Evolutionary conservation across 306 rosid genomes (phyloP), one percentile per base, ranked within the genome.

Genomic region (Rosa rugosa): DNA sequence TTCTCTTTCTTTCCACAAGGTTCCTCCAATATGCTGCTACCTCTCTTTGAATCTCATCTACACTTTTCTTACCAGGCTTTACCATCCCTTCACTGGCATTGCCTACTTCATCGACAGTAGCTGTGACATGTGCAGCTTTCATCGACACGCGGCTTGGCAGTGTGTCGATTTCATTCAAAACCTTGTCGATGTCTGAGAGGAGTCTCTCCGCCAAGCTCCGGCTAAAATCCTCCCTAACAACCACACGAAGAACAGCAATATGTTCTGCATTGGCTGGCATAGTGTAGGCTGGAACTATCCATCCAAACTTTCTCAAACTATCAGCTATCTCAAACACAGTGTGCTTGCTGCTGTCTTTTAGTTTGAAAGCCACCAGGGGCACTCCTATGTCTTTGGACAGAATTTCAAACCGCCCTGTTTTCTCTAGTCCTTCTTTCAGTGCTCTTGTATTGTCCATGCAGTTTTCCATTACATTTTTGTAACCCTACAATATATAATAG

Each of bases 261-360:
- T 89, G 86, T 57, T 94, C 70, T 0, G 94, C 97, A 1, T 94
- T 74, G 0, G 95, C 75, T 0, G 99, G 97, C 97, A 94, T 92
- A 12, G 94, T 86, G 69, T 94, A 94, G 64, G 99, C 99, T 0
- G 99, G 99, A 80, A 94, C 97, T 18, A 91, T 92, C 97, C 97
- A 94, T 47, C 97, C 90, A 0, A 44, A 94, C 81, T 76, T 88
- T 74, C 93, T 87, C 69, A 92, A 79, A 49, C 78, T 77, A 65
- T 92, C 97, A 2, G 99, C 36, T 75, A 94, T 81, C 80, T 92
- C 91, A 36, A 94, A 94, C 46, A 94, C 99, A 0, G 95, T 85
- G 89, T 92, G 87, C 8, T 84, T 79, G 84, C 83, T 88, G 66
- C 92, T 89, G 91, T 94, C 97, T 85, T 89, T 92, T 59, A 94